Base-by-base conservation (phyloP, 495 filamentous ascomycete species). In the Penicillium robsamsonii region DNA sequence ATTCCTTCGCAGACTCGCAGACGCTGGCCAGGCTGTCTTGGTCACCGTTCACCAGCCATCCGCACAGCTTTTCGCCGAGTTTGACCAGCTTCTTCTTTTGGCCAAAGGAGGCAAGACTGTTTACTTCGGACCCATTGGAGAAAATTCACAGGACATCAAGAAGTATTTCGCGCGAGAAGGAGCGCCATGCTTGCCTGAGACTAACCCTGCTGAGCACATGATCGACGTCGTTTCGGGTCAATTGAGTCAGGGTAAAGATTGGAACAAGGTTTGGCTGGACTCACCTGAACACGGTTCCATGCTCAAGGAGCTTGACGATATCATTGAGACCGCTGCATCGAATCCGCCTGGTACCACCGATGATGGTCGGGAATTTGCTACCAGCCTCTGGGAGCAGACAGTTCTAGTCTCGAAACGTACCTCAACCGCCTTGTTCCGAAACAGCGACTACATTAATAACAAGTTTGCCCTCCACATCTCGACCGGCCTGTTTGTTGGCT, bases 161-260 rank as follows among this genome's bases (percentile, higher is more conserved):
- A 74, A 68, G 87, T 94, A 95, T 70, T 96, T 96, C 60, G 83
- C 87, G 62, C 79, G 81, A 48, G 84, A 92, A 63, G 85, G 89
- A 25, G 88, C 86, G 3, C 74, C 81, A 25, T 96, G 91, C 69
- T 88, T 88, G 3, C 58, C 75, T 5, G 82, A 87, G 12, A 85
- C 87, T 13, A 97, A 80, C 50, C 91, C 91, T 18, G 92, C 92
- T 9, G 92, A 97, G 66, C 92, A 89, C 82, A 96, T 96, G 89
- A 79, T 96, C 38, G 90, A 95, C 60, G 87, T 89, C 50, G 92
- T 92, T 50, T 66, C 71, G 4, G 70, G 73, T 11, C 53, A 65
- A 27, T 55, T 72, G 11, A 71, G 68, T 22, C 68, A 74, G 29
- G 66, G 66, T 31, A 65, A 76, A 20, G 77, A 87, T 59, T 88